phyloP scores from a whole-genome alignment of 2,329 filamentous ascomycete genomes.

The Cordyceps cicadae region DNA sequence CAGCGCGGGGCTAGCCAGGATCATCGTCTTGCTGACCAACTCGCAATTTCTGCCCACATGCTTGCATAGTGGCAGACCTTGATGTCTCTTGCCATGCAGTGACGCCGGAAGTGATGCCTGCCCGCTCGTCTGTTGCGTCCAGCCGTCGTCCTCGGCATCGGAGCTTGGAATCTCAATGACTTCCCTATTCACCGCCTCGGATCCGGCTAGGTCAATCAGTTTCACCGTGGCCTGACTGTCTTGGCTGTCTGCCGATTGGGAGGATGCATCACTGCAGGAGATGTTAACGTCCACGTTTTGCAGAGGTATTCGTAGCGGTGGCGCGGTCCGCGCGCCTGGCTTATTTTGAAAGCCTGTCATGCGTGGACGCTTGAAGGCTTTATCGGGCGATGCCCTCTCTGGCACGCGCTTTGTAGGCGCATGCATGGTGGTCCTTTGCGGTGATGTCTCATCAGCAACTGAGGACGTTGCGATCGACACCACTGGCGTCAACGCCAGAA shows the following conservation, averaged over 20 bases:
- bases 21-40: not conserved
- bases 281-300: not conserved
- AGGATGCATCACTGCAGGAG: not conserved
- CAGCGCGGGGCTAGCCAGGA: not conserved
- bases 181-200: not conserved
- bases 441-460: not conserved
- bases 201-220: not conserved
- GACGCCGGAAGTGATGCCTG: not conserved
- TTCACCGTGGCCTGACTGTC: not conserved
- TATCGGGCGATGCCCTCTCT: not conserved
- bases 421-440: not conserved
- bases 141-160: not conserved
- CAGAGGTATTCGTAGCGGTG: not conserved
- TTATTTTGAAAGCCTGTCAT: not conserved
- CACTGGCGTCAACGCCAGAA: not conserved
- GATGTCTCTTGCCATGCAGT: not conserved
- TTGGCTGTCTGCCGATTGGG: not conserved
- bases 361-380: not conserved
- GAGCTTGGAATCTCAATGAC: conserved; percentile 6
- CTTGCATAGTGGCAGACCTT: not conserved
- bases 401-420: not conserved
- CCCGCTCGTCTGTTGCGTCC: not conserved
- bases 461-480: not conserved
- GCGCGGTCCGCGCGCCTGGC: not conserved
- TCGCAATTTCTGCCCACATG: not conserved